These are phyloP conservation scores for Microbotryum saponariae DNA, from an alignment of 1,284 basidiomycete species.

Conservation along the genomic window DNA sequence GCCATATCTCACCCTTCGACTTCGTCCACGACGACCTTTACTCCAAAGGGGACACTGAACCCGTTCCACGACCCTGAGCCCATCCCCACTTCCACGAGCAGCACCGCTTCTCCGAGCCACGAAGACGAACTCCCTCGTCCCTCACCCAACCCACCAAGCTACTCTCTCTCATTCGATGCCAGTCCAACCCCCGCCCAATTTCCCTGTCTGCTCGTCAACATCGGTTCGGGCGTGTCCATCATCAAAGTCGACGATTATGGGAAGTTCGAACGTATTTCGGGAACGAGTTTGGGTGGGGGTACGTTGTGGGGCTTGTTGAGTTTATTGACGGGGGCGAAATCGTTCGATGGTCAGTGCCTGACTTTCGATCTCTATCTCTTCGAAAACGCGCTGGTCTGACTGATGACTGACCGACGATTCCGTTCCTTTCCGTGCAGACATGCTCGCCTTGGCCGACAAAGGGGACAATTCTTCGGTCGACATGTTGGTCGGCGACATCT, in stretches of 20 bases:
- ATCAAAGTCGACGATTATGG: slow-evolving; percentile 96
- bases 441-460: slow-evolving; percentile 84
- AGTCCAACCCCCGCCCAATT: slow-evolving; percentile 62
- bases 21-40: slow-evolving; percentile 14
- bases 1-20: slow-evolving; percentile 59
- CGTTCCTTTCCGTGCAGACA: slow-evolving; percentile 55
- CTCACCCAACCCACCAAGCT: slow-evolving; percentile 83
- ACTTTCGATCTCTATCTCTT: not conserved
- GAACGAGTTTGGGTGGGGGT: slow-evolving; percentile 95
- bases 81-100: slow-evolving; percentile 24
- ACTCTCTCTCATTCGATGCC: slow-evolving; percentile 72
- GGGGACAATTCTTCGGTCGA: slow-evolving; percentile 93
- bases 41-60: slow-evolving; percentile 9
- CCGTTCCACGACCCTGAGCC: slow-evolving; percentile 13
- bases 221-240: slow-evolving; percentile 94
- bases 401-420: not conserved
- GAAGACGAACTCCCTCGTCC: slow-evolving; percentile 65
- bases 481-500: slow-evolving; percentile 97
- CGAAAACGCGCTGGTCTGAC: no score
- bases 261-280: slow-evolving; percentile 89
- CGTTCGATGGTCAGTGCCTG: slow-evolving; percentile 74
- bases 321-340: slow-evolving; percentile 86
- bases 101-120: slow-evolving; percentile 1
- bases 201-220: slow-evolving; percentile 95
- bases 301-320: slow-evolving; percentile 97